Conservation (phyloP, 305 asterid genomes). For the Fraxinus paxiana region DNA sequence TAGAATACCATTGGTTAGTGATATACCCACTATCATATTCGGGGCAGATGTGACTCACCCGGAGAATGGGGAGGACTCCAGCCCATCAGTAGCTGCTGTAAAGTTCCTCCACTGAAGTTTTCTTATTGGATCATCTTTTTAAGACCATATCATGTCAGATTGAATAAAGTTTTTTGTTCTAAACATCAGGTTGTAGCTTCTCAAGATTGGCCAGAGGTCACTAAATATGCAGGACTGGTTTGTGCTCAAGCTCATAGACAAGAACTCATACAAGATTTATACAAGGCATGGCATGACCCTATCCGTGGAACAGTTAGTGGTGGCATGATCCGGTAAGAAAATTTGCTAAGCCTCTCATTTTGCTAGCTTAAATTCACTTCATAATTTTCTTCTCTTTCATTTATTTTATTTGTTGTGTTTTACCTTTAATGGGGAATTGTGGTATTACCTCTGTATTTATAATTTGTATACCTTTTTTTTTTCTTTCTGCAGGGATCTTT, state of each 20-base stretch:
- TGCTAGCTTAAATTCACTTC: background rate
- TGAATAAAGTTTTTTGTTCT: constrained; percentile 10
- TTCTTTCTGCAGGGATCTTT: constrained; percentile 70
- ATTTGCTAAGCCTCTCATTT: background rate
- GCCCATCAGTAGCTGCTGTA: constrained; percentile 99
- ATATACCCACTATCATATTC: constrained; percentile 92
- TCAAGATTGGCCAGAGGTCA: constrained; percentile 99
- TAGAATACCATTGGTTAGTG: constrained; percentile 90
- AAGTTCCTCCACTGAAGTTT: constrained; percentile 9
- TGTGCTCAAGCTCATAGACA: constrained; percentile 99
- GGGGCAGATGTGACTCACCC: constrained; percentile 99
- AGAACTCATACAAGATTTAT: constrained; percentile 90
- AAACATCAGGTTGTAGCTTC: constrained; percentile 86
- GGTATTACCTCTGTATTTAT: background rate
- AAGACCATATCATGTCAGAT: background rate
- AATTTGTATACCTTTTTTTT: background rate
- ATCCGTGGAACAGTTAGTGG: constrained; percentile 90
- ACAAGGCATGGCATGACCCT: constrained; percentile 96
- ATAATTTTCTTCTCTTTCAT: background rate
- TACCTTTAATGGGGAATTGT: background rate
- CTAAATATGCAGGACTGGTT: constrained; percentile 91
- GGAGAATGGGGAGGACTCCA: constrained; percentile 92
- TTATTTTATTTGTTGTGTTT: background rate
- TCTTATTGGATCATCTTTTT: background rate
- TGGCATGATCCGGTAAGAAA: constrained; percentile 89